Evolutionary conservation across 2,329 filamentous ascomycete species (phyloP).

Genomic region (Didymella arachidicola): DNA sequence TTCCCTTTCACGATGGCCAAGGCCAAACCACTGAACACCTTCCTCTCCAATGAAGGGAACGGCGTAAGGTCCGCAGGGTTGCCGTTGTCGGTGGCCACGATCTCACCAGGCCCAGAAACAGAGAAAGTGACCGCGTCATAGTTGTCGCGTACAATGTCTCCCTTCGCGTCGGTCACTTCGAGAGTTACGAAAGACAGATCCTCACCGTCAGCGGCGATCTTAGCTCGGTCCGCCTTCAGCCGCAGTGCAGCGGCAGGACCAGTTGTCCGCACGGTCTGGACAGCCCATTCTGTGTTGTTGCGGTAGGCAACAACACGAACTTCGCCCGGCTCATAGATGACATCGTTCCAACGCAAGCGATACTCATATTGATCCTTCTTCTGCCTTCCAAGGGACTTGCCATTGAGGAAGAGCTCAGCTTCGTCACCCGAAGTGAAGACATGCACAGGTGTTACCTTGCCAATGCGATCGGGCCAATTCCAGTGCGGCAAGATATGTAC

Average conservation of each 20-base stretch:
- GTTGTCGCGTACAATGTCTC: conserved; percentile 55
- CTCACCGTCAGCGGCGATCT: background rate
- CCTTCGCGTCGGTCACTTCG: background rate
- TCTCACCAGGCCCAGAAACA: conserved; percentile 53
- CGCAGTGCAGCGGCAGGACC: background rate
- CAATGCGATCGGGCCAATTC: conserved; percentile 63
- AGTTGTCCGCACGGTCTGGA: background rate
- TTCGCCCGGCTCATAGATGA: conserved; percentile 51
- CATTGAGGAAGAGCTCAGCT: conserved; percentile 64
- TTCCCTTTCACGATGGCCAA: conserved; percentile 34
- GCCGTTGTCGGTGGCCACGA: conserved; percentile 46
- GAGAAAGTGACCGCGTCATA: conserved; percentile 56
- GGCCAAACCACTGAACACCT: conserved; percentile 37
- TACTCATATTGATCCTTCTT: conserved; percentile 52
- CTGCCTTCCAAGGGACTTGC: conserved; percentile 54
- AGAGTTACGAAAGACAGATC: background rate
- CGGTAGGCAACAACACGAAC: background rate
- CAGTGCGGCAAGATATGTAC: conserved; percentile 66
- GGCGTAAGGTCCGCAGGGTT: conserved; percentile 35
- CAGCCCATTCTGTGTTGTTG: background rate
- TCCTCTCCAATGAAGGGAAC: conserved; percentile 33
- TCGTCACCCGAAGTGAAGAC: conserved; percentile 62
- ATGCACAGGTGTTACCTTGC: conserved; percentile 62
- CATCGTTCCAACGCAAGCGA: conserved; percentile 63
- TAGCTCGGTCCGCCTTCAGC: background rate